phyloP scores from a whole-genome alignment of 140 eudicot species.

The Bidens hawaiensis region DNA sequence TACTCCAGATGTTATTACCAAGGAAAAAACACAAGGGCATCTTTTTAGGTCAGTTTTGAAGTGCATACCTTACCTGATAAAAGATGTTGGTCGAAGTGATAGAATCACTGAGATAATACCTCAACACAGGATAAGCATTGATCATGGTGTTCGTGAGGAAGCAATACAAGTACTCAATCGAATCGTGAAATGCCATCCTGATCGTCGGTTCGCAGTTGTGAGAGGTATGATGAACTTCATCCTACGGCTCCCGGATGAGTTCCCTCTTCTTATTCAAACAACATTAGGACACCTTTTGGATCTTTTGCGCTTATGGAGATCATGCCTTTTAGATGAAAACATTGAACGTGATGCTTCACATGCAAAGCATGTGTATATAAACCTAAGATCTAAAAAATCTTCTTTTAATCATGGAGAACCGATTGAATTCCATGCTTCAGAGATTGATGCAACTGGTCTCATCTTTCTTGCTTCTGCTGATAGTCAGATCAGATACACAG shows the following conservation, averaged over 20 bases:
- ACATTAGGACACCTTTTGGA: slow-evolving; percentile 83
- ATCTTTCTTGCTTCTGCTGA: slow-evolving; percentile 80
- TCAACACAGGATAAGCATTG: slow-evolving; percentile 70
- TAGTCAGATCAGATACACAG: slow-evolving; percentile 68
- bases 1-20: slow-evolving; percentile 69
- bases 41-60: slow-evolving; percentile 84
- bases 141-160: slow-evolving; percentile 94
- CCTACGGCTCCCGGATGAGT: slow-evolving; percentile 82
- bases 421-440: slow-evolving; percentile 69
- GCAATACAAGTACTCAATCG: slow-evolving; percentile 77
- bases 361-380: slow-evolving; percentile 48
- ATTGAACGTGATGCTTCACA: slow-evolving; percentile 36
- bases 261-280: slow-evolving; percentile 93
- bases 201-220: slow-evolving; percentile 73
- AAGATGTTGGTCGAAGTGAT: slow-evolving; percentile 93
- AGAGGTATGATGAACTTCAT: slow-evolving; percentile 89
- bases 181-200: slow-evolving; percentile 55
- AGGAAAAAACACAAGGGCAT: slow-evolving; percentile 83
- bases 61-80: slow-evolving; percentile 83
- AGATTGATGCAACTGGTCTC: slow-evolving; percentile 85
- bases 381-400: slow-evolving; percentile 46
- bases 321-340: slow-evolving; percentile 60
- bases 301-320: slow-evolving; percentile 84
- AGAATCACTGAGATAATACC: slow-evolving; percentile 80
- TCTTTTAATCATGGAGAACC: slow-evolving; percentile 64